A percentile compares a stretch with the other conserved stretches of the same genome.
phyloP scores from a whole-genome alignment of 2,329 filamentous ascomycete species.

The Didymellaceae sp. region DNA sequence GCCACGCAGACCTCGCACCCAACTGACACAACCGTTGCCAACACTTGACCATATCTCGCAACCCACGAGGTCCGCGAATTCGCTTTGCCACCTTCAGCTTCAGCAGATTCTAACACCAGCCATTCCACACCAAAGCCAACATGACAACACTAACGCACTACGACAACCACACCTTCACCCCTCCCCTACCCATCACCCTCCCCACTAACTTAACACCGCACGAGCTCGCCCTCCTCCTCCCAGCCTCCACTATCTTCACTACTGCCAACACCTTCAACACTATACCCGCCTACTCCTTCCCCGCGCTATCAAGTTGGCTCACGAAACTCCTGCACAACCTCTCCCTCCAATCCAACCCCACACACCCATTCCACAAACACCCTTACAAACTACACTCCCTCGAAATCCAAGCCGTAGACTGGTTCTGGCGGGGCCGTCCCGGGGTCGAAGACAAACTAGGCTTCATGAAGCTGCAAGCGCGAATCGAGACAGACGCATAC shows the following conservation, averaged over 20 bases:
- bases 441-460: conserved; percentile 51
- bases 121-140: background rate
- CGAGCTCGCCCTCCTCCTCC: conserved; percentile 18
- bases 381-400: conserved; percentile 61
- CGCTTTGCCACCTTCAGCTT: too few species aligned
- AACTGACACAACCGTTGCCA: too few species aligned
- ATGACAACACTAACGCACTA: conserved; percentile 10
- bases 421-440: conserved; percentile 51
- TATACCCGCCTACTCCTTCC: conserved; percentile 49
- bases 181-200: conserved; percentile 51
- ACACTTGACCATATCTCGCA: too few species aligned
- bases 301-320: conserved; percentile 63
- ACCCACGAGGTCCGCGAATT: too few species aligned
- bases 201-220: conserved; percentile 52
- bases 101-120: background rate
- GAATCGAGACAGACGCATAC: conserved; percentile 59
- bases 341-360: conserved; percentile 51
- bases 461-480: conserved; percentile 63
- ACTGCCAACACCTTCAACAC: too few species aligned
- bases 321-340: conserved; percentile 58
- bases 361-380: conserved; percentile 59
- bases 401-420: conserved; percentile 62
- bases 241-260: too few species aligned
- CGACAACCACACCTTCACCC: conserved; percentile 26
- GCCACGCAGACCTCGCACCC: too few species aligned